Percentiles rank a stretch among this genome's conserved stretches.
phyloP scores from a whole-genome alignment of 805 yeast species.

The Pichia membranifaciens region DNA sequence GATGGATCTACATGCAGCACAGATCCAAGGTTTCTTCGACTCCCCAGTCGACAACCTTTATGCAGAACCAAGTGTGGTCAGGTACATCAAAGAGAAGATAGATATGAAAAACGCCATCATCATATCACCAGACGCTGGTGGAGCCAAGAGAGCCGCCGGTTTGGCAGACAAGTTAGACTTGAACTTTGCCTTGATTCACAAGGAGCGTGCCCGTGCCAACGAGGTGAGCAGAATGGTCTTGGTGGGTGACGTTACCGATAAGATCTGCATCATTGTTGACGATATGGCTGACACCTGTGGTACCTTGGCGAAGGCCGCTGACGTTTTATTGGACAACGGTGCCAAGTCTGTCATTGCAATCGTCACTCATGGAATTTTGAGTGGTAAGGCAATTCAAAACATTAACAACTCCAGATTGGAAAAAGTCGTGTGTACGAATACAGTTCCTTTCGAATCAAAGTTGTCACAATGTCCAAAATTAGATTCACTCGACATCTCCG shows the following conservation, averaged over 20 bases:
- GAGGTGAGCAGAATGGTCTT: constrained; percentile 81
- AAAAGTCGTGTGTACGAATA: constrained; percentile 71
- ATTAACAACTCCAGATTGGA: constrained; percentile 63
- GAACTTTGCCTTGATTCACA: constrained; percentile 79
- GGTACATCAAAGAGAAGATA: constrained; percentile 62
- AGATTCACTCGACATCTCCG: constrained; percentile 64
- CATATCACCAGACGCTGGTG: constrained; percentile 86
- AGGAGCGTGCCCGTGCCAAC: constrained; percentile 77
- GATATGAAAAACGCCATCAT: constrained; percentile 60
- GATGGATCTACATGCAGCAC: constrained; percentile 86
- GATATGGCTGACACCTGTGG: constrained; percentile 93
- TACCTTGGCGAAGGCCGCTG: constrained; percentile 78
- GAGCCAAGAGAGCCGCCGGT: constrained; percentile 85
- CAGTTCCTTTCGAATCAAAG: constrained; percentile 71
- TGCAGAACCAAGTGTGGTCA: constrained; percentile 76
- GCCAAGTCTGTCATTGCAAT: constrained; percentile 75
- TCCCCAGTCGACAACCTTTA: constrained; percentile 80
- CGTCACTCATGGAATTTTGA: constrained; percentile 75
- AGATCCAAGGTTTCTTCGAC: constrained; percentile 79
- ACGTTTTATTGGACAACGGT: constrained; percentile 57
- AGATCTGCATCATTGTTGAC: constrained; percentile 72
- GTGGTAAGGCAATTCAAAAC: constrained; percentile 68
- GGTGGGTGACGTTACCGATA: constrained; percentile 77
- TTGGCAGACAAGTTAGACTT: constrained; percentile 74
- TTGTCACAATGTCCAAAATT: constrained; percentile 52